Conservation (phyloP, 345 rosid genomes). For the Melaleuca alternifolia region DNA sequence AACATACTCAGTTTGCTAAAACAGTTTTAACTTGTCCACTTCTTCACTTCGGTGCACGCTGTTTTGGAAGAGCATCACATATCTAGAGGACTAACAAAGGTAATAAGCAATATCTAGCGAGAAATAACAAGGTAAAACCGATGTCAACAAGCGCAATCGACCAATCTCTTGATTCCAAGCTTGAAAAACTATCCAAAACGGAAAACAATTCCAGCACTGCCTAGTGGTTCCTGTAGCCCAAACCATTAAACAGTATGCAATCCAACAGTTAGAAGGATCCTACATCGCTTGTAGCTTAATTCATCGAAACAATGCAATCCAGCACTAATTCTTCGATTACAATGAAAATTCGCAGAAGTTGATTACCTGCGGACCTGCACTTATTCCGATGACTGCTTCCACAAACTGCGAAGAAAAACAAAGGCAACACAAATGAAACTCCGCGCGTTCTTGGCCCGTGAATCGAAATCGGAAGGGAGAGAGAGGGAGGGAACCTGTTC, state of each 20-base stretch:
- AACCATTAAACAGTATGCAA: not conserved
- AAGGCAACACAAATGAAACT: not conserved
- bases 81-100: not conserved
- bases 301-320: not conserved
- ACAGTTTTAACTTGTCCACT: not conserved
- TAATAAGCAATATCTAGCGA: too few relatives aligned
- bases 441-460: not conserved
- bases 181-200: not conserved
- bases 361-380: slow-evolving; percentile 48
- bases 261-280: not conserved
- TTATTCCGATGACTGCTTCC: slow-evolving; percentile 62
- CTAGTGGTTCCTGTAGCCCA: not conserved
- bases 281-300: not conserved
- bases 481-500: slow-evolving; percentile 44
- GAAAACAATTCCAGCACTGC: not conserved
- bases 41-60: not conserved
- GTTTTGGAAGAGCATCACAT: not conserved
- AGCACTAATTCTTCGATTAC: not conserved
- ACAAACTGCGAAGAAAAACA: slow-evolving; percentile 52
- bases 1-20: not conserved
- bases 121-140: too few relatives aligned
- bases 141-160: too few relatives aligned
- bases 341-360: not conserved
- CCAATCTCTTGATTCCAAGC: not conserved
- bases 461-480: not conserved